phyloP scores from a whole-genome alignment of 1,284 basidiomycete species.

The Erythrobasidium hasegawianum region DNA sequence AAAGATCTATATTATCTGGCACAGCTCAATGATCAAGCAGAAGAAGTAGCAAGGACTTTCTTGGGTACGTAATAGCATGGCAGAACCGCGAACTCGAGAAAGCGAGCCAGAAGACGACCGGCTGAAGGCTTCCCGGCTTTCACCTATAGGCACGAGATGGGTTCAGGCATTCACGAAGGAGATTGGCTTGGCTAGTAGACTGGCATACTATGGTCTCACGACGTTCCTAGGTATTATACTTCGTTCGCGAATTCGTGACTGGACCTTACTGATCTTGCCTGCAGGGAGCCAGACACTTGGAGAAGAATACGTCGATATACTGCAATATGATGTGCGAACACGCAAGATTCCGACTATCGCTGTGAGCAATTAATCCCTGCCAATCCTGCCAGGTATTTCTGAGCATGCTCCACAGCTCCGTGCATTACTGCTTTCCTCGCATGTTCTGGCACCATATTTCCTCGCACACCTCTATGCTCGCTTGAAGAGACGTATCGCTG shows the following conservation, averaged over 20 bases:
- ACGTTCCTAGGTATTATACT: slow-evolving; percentile 42
- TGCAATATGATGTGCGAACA: slow-evolving; percentile 44
- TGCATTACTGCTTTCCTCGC: slow-evolving; percentile 45
- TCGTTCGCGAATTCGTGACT: not conserved
- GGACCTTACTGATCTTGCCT: not conserved
- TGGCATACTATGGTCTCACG: slow-evolving; percentile 49
- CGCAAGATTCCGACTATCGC: slow-evolving; percentile 43
- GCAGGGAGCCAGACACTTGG: slow-evolving; percentile 51
- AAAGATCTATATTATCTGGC: slow-evolving; percentile 50
- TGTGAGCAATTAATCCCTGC: slow-evolving; percentile 36
- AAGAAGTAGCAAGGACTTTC: slow-evolving; percentile 47
- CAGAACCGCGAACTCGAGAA: not conserved
- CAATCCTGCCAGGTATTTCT: not conserved
- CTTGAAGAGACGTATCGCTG: slow-evolving; percentile 4
- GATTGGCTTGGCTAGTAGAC: slow-evolving; percentile 45
- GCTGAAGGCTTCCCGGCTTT: not conserved
- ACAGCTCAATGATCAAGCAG: slow-evolving; percentile 47
- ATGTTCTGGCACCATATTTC: slow-evolving; percentile 47
- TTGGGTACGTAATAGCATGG: slow-evolving; percentile 38
- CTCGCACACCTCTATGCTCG: slow-evolving; percentile 41
- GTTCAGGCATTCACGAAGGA: slow-evolving; percentile 46
- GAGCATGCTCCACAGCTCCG: slow-evolving; percentile 38
- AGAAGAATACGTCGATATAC: slow-evolving; percentile 51
- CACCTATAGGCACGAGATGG: slow-evolving; percentile 46
- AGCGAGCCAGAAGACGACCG: not conserved